Evolutionary conservation across 1,284 basidiomycete genomes (phyloP), one percentile per base, ranked within the genome.

Genomic region (Austroboletus niveus): DNA sequence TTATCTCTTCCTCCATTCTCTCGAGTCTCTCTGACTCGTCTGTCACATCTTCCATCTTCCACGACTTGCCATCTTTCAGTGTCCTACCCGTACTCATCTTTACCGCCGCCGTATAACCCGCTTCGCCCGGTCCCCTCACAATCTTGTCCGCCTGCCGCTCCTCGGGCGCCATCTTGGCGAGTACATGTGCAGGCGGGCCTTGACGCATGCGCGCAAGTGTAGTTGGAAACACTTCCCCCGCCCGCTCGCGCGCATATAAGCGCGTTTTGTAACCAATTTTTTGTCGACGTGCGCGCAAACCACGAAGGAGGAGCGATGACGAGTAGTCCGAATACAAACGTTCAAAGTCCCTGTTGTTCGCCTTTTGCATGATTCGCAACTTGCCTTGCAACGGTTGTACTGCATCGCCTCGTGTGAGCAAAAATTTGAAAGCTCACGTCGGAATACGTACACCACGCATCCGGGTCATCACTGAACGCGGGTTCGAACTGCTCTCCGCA

Each of bases 191-290:
- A 0, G 89, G 88, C 0, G 84, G 83, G 0, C 79, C 78, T 57
- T 78, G 66, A 7, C 74, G 68, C 61, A 72, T 70, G 29, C 81
- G 77, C 47, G 59, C 60, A 11, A 79, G 58, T 1, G 81, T 81
- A n/a, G 71, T 62, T 1, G 59, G 59, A 6, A 79, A 70, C 20
- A 84, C 65, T 60, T 85, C 82, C 1, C 88, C 89, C 0, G 74
- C 72, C 2, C 76, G 73, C 61, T 87, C 85, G 1, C 85, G 78
- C 53, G 74, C 71, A 2, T 69, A 71, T 60, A 84, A 81, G 4
- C 75, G 74, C 1, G 82, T 84, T 67, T 84, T 85, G 68, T 88
- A 86, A 10, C 64, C 70, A 20, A 84, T 70, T 55, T 80, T 83
- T 56, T 79, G 79, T 15, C 71, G 71, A 2, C 84, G 78, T 0